Percentiles rank a stretch among this genome's conserved stretches.
These are phyloP conservation scores for Kappamyces sp. DNA, from an alignment of 192 early-diverging fungal genomes.

Conservation along the genomic window DNA sequence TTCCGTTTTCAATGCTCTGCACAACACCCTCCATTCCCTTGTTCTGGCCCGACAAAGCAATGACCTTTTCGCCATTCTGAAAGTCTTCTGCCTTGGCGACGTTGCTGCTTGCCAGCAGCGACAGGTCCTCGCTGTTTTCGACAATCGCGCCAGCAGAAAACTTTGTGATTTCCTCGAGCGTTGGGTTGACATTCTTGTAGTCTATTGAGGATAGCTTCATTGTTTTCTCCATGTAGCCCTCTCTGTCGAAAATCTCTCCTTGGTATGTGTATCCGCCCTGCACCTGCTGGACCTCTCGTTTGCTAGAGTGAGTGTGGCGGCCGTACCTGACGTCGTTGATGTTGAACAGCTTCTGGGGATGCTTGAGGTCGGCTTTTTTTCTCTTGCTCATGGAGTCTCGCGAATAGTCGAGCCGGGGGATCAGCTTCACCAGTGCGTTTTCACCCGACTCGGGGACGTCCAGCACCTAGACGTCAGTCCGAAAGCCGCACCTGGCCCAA, in stretches of 20 bases:
- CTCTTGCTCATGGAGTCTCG: slow-evolving; percentile 41
- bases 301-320: neutral
- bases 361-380: slow-evolving; percentile 53
- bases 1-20: slow-evolving; percentile 61
- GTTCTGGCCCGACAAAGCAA: slow-evolving; percentile 79
- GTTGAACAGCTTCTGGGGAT: slow-evolving; percentile 79
- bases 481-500: slow-evolving; percentile 66
- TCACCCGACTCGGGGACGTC: slow-evolving; percentile 32
- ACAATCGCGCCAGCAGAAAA: slow-evolving; percentile 73
- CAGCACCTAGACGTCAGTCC: slow-evolving; percentile 19
- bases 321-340: slow-evolving; percentile 34
- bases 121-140: slow-evolving; percentile 38
- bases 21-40: slow-evolving; percentile 73
- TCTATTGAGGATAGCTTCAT: slow-evolving; percentile 43
- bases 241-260: slow-evolving; percentile 36
- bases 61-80: slow-evolving; percentile 76
- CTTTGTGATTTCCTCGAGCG: slow-evolving; percentile 84
- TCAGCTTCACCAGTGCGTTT: slow-evolving; percentile 26
- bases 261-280: slow-evolving; percentile 26
- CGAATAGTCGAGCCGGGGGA: slow-evolving; percentile 33
- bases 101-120: slow-evolving; percentile 20
- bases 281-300: slow-evolving; percentile 21
- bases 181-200: slow-evolving; percentile 70
- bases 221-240: slow-evolving; percentile 82
- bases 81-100: slow-evolving; percentile 29